A percentile compares a stretch with the other conserved stretches of the same genome.
These are phyloP conservation scores for Drosera capensis DNA, from an alignment of 148 eudicot genomes.

Conservation along the genomic window DNA sequence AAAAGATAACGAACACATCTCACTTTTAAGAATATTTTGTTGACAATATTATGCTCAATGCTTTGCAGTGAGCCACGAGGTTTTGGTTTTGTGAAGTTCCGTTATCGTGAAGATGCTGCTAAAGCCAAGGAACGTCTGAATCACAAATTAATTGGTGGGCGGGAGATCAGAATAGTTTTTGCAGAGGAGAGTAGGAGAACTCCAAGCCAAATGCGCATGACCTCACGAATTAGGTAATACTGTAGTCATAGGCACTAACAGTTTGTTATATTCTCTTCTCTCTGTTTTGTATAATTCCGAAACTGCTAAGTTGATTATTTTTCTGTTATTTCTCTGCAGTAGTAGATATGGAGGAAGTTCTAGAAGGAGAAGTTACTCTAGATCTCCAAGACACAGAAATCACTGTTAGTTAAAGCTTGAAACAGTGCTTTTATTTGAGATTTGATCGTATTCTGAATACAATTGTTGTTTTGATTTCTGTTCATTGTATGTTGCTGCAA, in stretches of 20 bases:
- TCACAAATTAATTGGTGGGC: constrained; percentile 57
- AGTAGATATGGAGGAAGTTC: constrained; percentile 31
- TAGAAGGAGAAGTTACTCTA: constrained; percentile 40
- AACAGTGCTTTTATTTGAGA: constrained; percentile 3
- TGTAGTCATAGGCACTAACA: neutral
- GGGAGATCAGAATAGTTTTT: constrained; percentile 72
- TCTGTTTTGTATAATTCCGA: neutral
- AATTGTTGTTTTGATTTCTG: neutral
- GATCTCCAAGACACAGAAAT: constrained; percentile 42
- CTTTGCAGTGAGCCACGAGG: constrained; percentile 73
- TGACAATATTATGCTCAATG: neutral
- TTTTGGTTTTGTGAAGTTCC: constrained; percentile 89
- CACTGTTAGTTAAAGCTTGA: constrained; percentile 43
- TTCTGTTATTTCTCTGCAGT: constrained; percentile 14
- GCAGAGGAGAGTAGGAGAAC: constrained; percentile 86
- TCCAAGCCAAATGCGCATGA: constrained; percentile 73
- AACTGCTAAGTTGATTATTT: neutral
- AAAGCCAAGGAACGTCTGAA: constrained; percentile 58
- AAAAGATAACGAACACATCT: no score
- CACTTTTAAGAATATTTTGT: neutral
- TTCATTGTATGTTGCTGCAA: neutral
- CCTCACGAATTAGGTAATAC: constrained; percentile 32
- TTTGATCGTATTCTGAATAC: neutral
- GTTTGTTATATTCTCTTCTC: neutral
- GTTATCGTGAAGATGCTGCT: constrained; percentile 77